These are phyloP conservation scores for Talaromyces rugulosus DNA, from an alignment of 2,329 filamentous ascomycete genomes.

Conservation along the genomic window DNA sequence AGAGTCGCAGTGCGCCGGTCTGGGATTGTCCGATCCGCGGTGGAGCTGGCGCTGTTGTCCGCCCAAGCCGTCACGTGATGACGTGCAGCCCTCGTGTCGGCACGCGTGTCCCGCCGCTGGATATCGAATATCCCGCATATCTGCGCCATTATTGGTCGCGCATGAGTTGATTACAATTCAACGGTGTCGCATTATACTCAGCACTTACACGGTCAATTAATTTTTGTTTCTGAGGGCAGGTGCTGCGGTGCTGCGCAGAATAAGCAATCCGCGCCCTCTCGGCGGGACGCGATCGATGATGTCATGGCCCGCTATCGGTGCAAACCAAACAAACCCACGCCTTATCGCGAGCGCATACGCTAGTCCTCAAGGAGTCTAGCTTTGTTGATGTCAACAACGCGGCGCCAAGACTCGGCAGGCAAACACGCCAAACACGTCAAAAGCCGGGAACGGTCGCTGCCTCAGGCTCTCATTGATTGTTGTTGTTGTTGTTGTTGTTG, in stretches of 20 bases:
- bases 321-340: slow-evolving; percentile 14
- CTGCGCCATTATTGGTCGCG: background rate
- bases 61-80: slow-evolving; percentile 25
- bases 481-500: background rate
- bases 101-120: slow-evolving; percentile 9
- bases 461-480: background rate
- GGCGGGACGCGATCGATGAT: slow-evolving; percentile 27
- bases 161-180: background rate
- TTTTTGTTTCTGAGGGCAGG: background rate
- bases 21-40: background rate
- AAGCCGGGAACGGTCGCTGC: background rate
- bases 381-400: slow-evolving; percentile 17
- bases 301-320: slow-evolving; percentile 16
- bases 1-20: background rate
- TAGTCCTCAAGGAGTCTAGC: slow-evolving; percentile 13
- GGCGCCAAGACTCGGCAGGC: background rate
- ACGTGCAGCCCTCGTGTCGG: slow-evolving; percentile 22
- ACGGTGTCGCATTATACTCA: slow-evolving; percentile 4
- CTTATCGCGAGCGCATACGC: background rate
- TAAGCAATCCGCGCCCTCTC: background rate
- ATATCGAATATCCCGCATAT: background rate
- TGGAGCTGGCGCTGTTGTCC: slow-evolving; percentile 18
- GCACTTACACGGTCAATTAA: background rate
- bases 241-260: background rate
- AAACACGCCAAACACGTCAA: slow-evolving; percentile 6